Base-by-base conservation (phyloP, 352 stramenopile genomes). In the Labyrinthula sp. region DNA sequence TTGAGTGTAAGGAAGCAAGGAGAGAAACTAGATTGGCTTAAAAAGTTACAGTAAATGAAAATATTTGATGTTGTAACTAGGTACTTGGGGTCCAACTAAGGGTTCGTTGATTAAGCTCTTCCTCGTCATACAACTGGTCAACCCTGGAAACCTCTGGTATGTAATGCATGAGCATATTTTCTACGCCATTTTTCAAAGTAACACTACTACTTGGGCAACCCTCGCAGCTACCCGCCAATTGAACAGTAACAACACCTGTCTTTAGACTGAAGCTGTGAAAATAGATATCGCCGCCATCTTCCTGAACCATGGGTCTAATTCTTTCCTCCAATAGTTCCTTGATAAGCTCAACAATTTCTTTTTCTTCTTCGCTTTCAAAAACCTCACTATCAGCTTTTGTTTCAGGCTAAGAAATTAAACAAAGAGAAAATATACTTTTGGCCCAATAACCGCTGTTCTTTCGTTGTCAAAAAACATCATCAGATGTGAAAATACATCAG, bases 131-230 rank as follows among this genome's bases (percentile, higher is more conserved):
- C n/a, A n/a, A n/a, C n/a, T n/a, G n/a, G n/a, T n/a, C n/a, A n/a
- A n/a, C n/a, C n/a, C n/a, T n/a, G n/a, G n/a, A n/a, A n/a, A 99
- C 89, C 68, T 99, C 91, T 0, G 87, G 87, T 52, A 99, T 94
- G 65, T 99, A 99, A 67, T 99, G 89, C 79, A 95, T 95, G 23
- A 99, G 72, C 91, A 99, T 99, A 62, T 96, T 97, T 64, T 99
- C 89, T 20, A 99, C 89, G 30, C 89, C 89, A 60, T 95, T 82
- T 66, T 95, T 95, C 54, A 99, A 75, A 34, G 91, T 99, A 12
- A 98, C 83, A 23, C 75, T 87, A 18, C 79, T 94, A 52, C 69
- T 90, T 8, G 89, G 85, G 62, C 91, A 98, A 22, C 89, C 89
- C 0, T 88, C 84, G 60, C 91, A 99, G 21, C 78, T 90, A 14